Evolutionary conservation across 2,329 filamentous ascomycete genomes (phyloP).

Genomic region (Ascochyta rabiei): DNA sequence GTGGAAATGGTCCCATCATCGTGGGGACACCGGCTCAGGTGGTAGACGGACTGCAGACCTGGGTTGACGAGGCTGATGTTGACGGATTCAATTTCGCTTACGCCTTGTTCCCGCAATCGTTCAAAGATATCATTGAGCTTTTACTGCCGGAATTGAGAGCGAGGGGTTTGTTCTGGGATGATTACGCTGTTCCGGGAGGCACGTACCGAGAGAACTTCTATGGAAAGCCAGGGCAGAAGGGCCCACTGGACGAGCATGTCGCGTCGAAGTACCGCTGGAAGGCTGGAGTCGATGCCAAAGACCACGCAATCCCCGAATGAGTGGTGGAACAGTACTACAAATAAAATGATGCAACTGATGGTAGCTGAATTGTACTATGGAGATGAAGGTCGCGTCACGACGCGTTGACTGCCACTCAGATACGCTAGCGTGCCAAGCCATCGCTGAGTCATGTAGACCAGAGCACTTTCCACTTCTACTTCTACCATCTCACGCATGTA

Average conservation of each 20-base stretch:
- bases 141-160: conserved; percentile 67
- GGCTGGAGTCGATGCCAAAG: conserved; percentile 40
- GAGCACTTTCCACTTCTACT: too few species aligned
- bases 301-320: conserved; percentile 35
- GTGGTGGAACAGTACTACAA: background rate
- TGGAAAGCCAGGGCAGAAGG: conserved; percentile 56
- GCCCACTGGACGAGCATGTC: conserved; percentile 59
- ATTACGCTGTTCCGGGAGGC: conserved; percentile 61
- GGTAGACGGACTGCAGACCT: conserved; percentile 70
- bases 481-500: too few species aligned
- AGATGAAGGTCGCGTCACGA: background rate
- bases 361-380: background rate
- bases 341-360: background rate
- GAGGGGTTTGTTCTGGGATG: conserved; percentile 63
- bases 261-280: conserved; percentile 56
- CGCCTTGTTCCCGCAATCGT: conserved; percentile 69
- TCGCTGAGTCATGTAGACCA: background rate
- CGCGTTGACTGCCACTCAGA: background rate
- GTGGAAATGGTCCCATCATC: conserved; percentile 68
- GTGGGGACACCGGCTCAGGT: conserved; percentile 70
- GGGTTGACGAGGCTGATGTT: conserved; percentile 71
- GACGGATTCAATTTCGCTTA: conserved; percentile 79
- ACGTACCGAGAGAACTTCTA: conserved; percentile 69
- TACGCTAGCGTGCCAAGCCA: background rate
- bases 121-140: conserved; percentile 70